Evolutionary conservation across 805 yeast genomes (phyloP).

Genomic region (Ogataea nonfermentans): DNA sequence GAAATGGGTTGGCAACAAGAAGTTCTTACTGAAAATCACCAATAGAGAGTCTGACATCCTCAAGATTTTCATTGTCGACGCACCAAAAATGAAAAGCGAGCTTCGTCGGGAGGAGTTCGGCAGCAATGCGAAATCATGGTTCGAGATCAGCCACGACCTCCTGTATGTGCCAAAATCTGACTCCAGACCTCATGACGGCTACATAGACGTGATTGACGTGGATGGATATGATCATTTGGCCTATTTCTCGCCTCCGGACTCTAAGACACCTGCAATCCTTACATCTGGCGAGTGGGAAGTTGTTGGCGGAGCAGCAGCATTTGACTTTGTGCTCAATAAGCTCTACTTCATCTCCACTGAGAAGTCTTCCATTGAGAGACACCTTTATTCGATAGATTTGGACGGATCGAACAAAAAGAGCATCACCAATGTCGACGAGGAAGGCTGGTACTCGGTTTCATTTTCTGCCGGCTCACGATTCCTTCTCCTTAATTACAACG

Average conservation of each 20-base stretch:
- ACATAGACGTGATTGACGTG: constrained; percentile 72
- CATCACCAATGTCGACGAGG: constrained; percentile 50
- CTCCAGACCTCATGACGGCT: constrained; percentile 58
- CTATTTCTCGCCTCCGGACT: constrained; percentile 70
- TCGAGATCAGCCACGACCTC: constrained; percentile 70
- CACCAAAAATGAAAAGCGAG: constrained; percentile 34
- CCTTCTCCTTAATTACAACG: constrained; percentile 65
- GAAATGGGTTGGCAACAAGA: constrained; percentile 60
- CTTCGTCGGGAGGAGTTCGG: constrained; percentile 49
- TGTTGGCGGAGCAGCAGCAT: constrained; percentile 64
- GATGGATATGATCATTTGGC: constrained; percentile 75
- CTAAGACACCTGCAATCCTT: constrained; percentile 53
- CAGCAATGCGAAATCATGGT: constrained; percentile 60
- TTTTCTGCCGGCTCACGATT: constrained; percentile 81
- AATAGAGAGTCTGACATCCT: constrained; percentile 67
- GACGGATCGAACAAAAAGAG: constrained; percentile 41
- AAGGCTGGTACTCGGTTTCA: constrained; percentile 67
- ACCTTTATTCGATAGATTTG: constrained; percentile 68
- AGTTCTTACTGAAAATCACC: constrained; percentile 54
- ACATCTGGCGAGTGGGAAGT: constrained; percentile 91
- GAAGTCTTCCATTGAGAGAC: constrained; percentile 80
- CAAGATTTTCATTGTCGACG: constrained; percentile 54
- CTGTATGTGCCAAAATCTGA: constrained; percentile 52
- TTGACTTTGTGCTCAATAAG: constrained; percentile 51
- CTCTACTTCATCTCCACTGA: constrained; percentile 73